Base-by-base conservation (phyloP, 192 early-diverging fungal genomes). In the Coemansia sp. region DNA sequence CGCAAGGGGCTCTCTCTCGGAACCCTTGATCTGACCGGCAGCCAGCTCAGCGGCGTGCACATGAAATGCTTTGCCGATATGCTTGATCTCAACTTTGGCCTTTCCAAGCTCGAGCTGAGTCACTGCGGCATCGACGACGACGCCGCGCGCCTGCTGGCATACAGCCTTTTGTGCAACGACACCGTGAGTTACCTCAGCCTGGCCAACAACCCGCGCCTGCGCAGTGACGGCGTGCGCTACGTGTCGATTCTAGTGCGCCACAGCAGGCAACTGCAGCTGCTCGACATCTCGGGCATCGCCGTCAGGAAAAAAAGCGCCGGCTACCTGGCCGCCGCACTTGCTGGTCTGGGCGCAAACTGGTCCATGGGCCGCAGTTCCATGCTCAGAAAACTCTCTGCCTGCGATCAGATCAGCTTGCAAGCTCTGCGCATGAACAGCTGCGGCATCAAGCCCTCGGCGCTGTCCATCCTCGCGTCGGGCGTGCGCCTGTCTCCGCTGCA, bases 51-150 rank as follows among this genome's bases (percentile, higher is more conserved):
- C 60, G 83, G 87, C 16, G 77, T 71, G 16, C 75, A 84, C 38
- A 83, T 89, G 48, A 85, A 86, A 30, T 88, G 90, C 59, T 81
- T 94, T 59, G 88, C 89, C 20, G 91, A 92, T 55, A 84, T 94
- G 55, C 79, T 94, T 22, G 87, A 86, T 25, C 80, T 92, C 25
- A 87, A 91, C 58, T 90, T 90, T 84, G 90, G 91, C 25, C 73
- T 94, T 34, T 69, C 70, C 52, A 83, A 87, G 52, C 83, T 94
- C 20, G 85, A 83, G 42, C 67, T 94, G 45, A 84, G 87, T 52
- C 82, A 87, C 68, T 94, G 92, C 61, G 79, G 77, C 4, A 59
- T 94, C 17, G 91, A 92, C 40, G 91, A 93, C 67, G 84, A 90
- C 68, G 87, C 89, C 67, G 61, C 87, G 40, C 89, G 90, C 62